These are phyloP conservation scores for Gardenia jasminoides DNA, from an alignment of 257 asterid species.

Conservation along the genomic window DNA sequence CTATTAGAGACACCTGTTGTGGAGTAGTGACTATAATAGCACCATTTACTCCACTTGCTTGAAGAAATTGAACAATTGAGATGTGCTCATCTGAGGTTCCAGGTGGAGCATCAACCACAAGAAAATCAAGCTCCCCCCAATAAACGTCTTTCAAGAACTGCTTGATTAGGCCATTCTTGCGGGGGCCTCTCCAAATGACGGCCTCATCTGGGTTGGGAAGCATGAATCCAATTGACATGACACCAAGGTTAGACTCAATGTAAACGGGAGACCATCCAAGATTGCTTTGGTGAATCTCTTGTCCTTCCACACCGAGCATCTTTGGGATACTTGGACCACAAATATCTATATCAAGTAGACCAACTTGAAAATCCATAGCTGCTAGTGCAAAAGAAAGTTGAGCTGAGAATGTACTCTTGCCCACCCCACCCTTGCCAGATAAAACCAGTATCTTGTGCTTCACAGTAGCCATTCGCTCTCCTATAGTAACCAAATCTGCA, in stretches of 20 bases:
- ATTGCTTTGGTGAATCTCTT: conserved; percentile 67
- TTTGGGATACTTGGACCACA: conserved; percentile 95
- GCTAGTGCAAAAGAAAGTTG: conserved; percentile 84
- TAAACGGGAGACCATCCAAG: conserved; percentile 92
- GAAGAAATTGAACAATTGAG: conserved; percentile 79
- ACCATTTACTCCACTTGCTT: conserved; percentile 79
- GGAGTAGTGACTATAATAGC: conserved; percentile 91
- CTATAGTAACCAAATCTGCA: conserved; percentile 70
- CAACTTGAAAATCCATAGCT: conserved; percentile 78
- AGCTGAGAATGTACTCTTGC: conserved; percentile 91
- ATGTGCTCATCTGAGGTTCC: conserved; percentile 97
- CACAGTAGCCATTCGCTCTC: conserved; percentile 90
- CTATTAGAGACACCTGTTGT: conserved; percentile 84
- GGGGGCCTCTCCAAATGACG: conserved; percentile 93
- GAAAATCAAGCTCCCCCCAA: conserved; percentile 93
- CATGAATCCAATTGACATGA: conserved; percentile 70
- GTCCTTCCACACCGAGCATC: conserved; percentile 88
- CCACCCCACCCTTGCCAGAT: conserved; percentile 96
- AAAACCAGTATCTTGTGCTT: conserved; percentile 88
- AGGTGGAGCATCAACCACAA: conserved; percentile 91
- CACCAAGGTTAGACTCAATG: conserved; percentile 89
- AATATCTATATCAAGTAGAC: conserved; percentile 85
- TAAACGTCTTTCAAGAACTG: conserved; percentile 79
- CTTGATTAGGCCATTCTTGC: conserved; percentile 72
- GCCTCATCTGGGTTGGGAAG: conserved; percentile 60